Evolutionary conservation across 495 filamentous ascomycete genomes (phyloP).

Genomic region (Tetracladium marchalianum): DNA sequence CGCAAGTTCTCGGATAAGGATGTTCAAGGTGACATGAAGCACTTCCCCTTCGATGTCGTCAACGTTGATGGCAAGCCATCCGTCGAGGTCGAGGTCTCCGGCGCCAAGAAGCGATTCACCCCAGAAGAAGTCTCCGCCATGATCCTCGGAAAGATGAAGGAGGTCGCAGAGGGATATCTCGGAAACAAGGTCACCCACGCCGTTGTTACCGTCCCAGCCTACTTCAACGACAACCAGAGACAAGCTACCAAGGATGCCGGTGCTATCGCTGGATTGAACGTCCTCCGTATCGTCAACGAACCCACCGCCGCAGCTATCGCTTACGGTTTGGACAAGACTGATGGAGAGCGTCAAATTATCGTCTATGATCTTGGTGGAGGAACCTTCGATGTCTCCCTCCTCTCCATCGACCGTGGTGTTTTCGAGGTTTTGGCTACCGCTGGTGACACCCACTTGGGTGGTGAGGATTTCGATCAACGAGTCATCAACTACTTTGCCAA

Average conservation of each 20-base stretch:
- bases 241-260: conserved; percentile 98
- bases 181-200: conserved; percentile 95
- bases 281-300: conserved; percentile 96
- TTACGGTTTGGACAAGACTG: conserved; percentile 79
- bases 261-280: conserved; percentile 87
- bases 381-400: conserved; percentile 98
- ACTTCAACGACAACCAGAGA: conserved; percentile 98
- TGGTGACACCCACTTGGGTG: conserved; percentile 98
- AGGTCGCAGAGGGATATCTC: conserved; percentile 86
- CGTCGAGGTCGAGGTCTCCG: conserved; percentile 68
- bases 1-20: conserved; percentile 84
- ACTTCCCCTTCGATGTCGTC: conserved; percentile 82
- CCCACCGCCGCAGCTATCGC: conserved; percentile 83
- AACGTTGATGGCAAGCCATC: conserved; percentile 75
- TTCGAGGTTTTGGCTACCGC: conserved; percentile 98
- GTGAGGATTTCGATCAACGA: conserved; percentile 99
- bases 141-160: conserved; percentile 93
- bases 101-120: conserved; percentile 65
- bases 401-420: conserved; percentile 93
- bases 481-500: conserved; percentile 96
- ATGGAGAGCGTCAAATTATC: conserved; percentile 82
- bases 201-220: conserved; percentile 94
- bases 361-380: conserved; percentile 99
- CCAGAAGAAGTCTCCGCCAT: conserved; percentile 85
- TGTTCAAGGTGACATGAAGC: conserved; percentile 75